Conservation (phyloP, 352 stramenopile species). For the Globisporangium parvum region DNA sequence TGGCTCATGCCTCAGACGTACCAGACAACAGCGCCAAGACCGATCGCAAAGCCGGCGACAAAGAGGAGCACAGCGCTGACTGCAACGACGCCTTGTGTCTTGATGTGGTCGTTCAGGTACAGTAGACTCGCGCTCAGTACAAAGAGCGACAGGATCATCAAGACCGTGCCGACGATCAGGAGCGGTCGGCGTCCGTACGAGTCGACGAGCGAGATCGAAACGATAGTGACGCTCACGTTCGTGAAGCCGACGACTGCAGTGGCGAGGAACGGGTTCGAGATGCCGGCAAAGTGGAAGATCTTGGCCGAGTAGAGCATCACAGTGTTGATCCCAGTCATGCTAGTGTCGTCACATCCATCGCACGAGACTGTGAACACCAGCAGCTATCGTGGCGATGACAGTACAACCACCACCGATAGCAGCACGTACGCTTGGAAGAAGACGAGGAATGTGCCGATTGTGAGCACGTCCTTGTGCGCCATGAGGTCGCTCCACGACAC, state of each 20-base stretch:
- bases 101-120: constrained; percentile 37
- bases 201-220: constrained; percentile 75
- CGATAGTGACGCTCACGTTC: constrained; percentile 76
- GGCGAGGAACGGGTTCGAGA: constrained; percentile 80
- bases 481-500: constrained; percentile 52
- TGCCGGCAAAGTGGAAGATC: constrained; percentile 87
- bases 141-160: constrained; percentile 72
- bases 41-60: constrained; percentile 80
- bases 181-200: constrained; percentile 66
- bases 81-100: constrained; percentile 53
- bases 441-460: constrained; percentile 54
- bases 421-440: constrained; percentile 69
- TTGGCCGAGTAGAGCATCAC: constrained; percentile 90
- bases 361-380: neutral
- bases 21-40: constrained; percentile 76
- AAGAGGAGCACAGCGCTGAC: constrained; percentile 79
- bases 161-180: constrained; percentile 50
- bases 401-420: neutral
- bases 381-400: neutral
- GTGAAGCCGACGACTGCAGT: constrained; percentile 65
- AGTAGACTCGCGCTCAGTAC: constrained; percentile 68
- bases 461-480: constrained; percentile 50
- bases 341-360: constrained; percentile 5
- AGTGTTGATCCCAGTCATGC: constrained; percentile 89
- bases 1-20: constrained; percentile 15